Conservation (phyloP, 2,329 filamentous ascomycete genomes). For the Fonsecaea monophora region DNA sequence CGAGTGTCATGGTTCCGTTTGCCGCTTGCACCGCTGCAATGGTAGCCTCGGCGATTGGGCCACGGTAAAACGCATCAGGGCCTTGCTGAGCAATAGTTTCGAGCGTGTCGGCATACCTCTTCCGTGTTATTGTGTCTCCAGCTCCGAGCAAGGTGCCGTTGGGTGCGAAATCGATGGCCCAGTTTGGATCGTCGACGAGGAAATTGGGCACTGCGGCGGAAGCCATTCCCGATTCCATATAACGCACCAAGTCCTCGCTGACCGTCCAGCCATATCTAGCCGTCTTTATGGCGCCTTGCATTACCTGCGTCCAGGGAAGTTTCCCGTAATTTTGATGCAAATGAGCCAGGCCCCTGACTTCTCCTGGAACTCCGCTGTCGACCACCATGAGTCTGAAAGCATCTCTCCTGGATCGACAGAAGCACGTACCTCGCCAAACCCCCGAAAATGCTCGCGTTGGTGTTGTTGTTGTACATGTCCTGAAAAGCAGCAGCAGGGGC, state of each 20-base stretch:
- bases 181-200: conserved; percentile 74
- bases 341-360: conserved; percentile 77
- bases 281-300: conserved; percentile 75
- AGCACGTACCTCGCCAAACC: conserved; percentile 67
- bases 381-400: conserved; percentile 15
- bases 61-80: conserved; percentile 74
- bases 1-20: conserved; percentile 85
- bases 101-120: conserved; percentile 79
- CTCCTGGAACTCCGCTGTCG: conserved; percentile 61
- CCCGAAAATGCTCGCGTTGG: conserved; percentile 69
- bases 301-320: conserved; percentile 73
- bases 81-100: conserved; percentile 77
- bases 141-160: conserved; percentile 74
- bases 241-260: conserved; percentile 73
- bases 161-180: conserved; percentile 88
- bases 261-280: conserved; percentile 78
- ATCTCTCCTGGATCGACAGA: background rate
- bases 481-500: conserved; percentile 81
- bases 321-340: conserved; percentile 69
- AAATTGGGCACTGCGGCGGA: conserved; percentile 64
- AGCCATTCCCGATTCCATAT: conserved; percentile 67
- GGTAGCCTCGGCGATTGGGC: conserved; percentile 74
- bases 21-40: conserved; percentile 70
- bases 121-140: conserved; percentile 79
- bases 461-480: conserved; percentile 83